A percentile compares a stretch with the other conserved stretches of the same genome.
These are phyloP conservation scores for Salix koriyanagi DNA, from an alignment of 345 rosid species.

Conservation along the genomic window DNA sequence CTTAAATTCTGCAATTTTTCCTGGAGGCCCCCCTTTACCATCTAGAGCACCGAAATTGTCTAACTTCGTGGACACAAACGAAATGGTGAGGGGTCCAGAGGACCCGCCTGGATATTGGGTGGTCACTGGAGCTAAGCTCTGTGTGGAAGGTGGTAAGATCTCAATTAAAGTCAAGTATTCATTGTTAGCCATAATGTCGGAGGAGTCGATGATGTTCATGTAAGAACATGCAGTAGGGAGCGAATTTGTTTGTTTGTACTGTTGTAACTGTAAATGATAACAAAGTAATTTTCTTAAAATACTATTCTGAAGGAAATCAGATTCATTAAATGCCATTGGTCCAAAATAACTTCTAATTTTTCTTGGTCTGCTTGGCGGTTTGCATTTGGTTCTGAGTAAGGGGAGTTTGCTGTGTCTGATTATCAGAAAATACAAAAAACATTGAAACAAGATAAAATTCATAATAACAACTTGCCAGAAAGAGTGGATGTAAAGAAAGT, in stretches of 20 bases:
- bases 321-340: not conserved
- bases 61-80: constrained; percentile 81
- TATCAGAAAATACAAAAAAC: too few species aligned
- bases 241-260: constrained; percentile 4
- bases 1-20: constrained; percentile 81
- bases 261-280: constrained; percentile 20
- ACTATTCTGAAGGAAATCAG: constrained; percentile 2
- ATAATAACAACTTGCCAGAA: too few species aligned
- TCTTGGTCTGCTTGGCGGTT: not conserved
- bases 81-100: constrained; percentile 86
- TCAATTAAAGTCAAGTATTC: constrained; percentile 79
- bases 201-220: constrained; percentile 61
- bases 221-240: constrained; percentile 14
- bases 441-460: too few species aligned
- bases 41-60: constrained; percentile 56
- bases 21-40: constrained; percentile 68
- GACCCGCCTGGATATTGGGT: constrained; percentile 93
- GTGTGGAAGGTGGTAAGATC: constrained; percentile 68
- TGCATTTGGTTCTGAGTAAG: too few species aligned
- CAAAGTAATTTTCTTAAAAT: not conserved
- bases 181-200: constrained; percentile 68
- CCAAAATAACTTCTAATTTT: not conserved
- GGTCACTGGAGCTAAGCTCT: constrained; percentile 87
- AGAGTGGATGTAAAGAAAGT: too few species aligned
- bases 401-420: too few species aligned